These are phyloP conservation scores for Isabelozyma heimii DNA, from an alignment of 805 yeast genomes.

Conservation along the genomic window DNA sequence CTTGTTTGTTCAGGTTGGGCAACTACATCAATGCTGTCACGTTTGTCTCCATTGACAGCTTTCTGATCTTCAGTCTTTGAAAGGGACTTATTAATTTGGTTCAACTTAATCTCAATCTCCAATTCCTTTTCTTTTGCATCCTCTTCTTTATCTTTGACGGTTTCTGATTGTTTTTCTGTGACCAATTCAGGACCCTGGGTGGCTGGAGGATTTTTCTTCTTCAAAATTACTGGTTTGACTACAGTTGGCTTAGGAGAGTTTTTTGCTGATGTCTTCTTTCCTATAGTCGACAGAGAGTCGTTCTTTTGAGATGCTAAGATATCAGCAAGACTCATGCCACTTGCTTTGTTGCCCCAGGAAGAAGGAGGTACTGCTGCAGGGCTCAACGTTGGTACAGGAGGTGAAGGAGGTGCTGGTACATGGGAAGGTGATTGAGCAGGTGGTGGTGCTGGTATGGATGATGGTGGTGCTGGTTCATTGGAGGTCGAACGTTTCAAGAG, in stretches of 20 bases:
- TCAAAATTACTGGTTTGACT: slow-evolving; percentile 36
- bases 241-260: slow-evolving; percentile 21
- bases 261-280: slow-evolving; percentile 14
- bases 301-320: slow-evolving; percentile 25
- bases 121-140: background rate
- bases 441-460: background rate
- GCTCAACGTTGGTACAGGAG: slow-evolving; percentile 12
- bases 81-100: slow-evolving; percentile 1
- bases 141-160: background rate
- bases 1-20: no score
- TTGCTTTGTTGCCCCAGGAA: slow-evolving; percentile 7
- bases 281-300: slow-evolving; percentile 7
- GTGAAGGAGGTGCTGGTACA: slow-evolving; percentile 11
- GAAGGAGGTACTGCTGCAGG: background rate
- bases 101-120: slow-evolving; percentile 1
- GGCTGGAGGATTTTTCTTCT: slow-evolving; percentile 23
- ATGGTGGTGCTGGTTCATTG: background rate
- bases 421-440: slow-evolving; percentile 4
- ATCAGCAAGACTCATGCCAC: slow-evolving; percentile 39
- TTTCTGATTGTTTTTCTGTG: slow-evolving; percentile 2
- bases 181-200: slow-evolving; percentile 2
- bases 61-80: slow-evolving; percentile 1
- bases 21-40: no score
- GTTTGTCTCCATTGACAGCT: background rate
- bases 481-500: slow-evolving; percentile 13